Evolutionary conservation across 2,329 filamentous ascomycete genomes (phyloP), one percentile per base, ranked within the genome.

Genomic region (Ophiostoma montium): DNA sequence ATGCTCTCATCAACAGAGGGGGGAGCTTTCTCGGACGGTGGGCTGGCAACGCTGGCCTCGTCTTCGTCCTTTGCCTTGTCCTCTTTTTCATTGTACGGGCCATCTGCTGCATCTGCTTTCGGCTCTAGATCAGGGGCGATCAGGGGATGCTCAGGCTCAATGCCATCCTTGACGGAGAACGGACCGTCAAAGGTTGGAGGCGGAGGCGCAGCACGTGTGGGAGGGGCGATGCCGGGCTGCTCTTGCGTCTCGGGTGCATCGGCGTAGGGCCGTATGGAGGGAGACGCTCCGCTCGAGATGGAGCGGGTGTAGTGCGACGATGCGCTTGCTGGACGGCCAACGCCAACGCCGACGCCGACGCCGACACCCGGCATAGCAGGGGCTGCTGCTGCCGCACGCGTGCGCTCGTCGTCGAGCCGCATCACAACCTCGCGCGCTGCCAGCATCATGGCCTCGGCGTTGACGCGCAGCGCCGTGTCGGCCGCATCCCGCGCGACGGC

Each of bases 381-480:
- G 5, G 38, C 27, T 2, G 18, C 9, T 8, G 30, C 42, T 27
- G 16, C 8, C 11, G 27, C 27, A 13, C 11, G 16, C 15, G 30
- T 31, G 16, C 42, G 42, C 9, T 12, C n/a, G 16, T 46, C 46
- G 21, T 48, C 41, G 12, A 51, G 49, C 13, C 30, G 46, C 41
- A 35, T 39, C 23, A 48, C 49, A 2, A 46, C 41, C 2, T 19
- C 35, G 18, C 46, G 39, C 3, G 46, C 41, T 5, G 15, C 35
- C 1, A 19, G 23, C 18, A 44, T 39, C 27, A 18, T 33, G 7
- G 38, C 38, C 3, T 23, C 39, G 3, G 43, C 33, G 19, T 36
- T 43, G 16, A 36, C 44, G 36, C 16, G 49, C 35, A 33, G 44
- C 12, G 16, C 16, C 33, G 12, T 38, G n/a, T n/a, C 30, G 31